phyloP scores from a whole-genome alignment of 2,329 filamentous ascomycete species.

The Nemania sp. region DNA sequence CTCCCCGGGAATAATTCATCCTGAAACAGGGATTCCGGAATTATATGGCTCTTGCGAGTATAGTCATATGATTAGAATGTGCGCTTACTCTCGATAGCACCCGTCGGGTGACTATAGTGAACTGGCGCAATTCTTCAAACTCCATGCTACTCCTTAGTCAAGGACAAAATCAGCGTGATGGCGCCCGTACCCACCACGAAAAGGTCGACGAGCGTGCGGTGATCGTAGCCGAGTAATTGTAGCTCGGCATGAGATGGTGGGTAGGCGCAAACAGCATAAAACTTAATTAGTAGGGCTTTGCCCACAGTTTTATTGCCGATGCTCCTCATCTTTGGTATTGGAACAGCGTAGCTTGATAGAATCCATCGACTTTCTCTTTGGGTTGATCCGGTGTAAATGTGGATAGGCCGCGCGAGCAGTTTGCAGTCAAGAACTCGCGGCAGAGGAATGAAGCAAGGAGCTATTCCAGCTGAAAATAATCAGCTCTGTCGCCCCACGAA shows the following conservation, averaged over 20 bases:
- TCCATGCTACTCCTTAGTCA: not conserved
- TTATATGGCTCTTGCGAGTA: not conserved
- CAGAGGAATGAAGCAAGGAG: not conserved
- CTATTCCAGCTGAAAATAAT: not conserved
- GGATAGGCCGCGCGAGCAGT: not conserved
- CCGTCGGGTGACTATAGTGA: not conserved
- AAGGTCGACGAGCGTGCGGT: not conserved
- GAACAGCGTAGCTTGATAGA: not conserved
- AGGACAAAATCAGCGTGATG: not conserved
- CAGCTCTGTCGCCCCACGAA: not conserved
- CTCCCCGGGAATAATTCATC: not conserved
- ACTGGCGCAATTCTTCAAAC: not conserved
- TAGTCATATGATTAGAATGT: slow-evolving; percentile 8
- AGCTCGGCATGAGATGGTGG: not conserved
- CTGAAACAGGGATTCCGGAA: slow-evolving; percentile 26
- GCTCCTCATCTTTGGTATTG: not conserved
- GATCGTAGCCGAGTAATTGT: not conserved
- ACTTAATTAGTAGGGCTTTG: not conserved
- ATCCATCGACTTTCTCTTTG: not conserved
- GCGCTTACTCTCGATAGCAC: not conserved
- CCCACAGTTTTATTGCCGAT: not conserved
- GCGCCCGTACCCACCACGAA: not conserved
- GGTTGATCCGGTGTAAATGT: not conserved
- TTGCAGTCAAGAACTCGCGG: not conserved
- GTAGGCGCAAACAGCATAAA: not conserved